phyloP scores from a whole-genome alignment of 805 yeast species.

The Cyberlindnera saturnus region DNA sequence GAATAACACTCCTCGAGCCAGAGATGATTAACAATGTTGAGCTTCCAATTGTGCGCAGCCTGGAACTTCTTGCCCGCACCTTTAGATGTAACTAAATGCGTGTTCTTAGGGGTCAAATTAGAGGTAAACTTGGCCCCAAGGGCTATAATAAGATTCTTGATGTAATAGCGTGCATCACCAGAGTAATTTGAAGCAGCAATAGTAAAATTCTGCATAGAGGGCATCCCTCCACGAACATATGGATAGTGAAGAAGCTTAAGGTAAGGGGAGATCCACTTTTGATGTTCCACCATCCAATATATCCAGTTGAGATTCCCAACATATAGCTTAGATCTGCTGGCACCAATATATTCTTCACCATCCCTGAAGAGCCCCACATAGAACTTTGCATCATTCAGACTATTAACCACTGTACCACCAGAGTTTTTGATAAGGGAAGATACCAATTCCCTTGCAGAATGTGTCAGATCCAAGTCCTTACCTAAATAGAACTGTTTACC shows the following conservation, averaged over 20 bases:
- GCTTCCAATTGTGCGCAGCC: conserved; percentile 65
- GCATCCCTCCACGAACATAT: conserved; percentile 39
- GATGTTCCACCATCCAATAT: conserved; percentile 53
- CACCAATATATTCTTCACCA: conserved; percentile 48
- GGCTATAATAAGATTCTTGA: conserved; percentile 54
- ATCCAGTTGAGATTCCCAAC: conserved; percentile 77
- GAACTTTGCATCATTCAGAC: conserved; percentile 31
- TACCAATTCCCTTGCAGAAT: conserved; percentile 34
- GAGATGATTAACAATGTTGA: conserved; percentile 65
- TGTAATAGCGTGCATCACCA: conserved; percentile 76
- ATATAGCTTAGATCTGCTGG: conserved; percentile 33
- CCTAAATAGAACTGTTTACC: conserved; percentile 46
- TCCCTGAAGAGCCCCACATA: conserved; percentile 59
- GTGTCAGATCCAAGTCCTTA: conserved; percentile 50
- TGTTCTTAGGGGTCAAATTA: conserved; percentile 53
- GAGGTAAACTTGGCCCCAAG: conserved; percentile 78
- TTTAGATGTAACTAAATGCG: conserved; percentile 65
- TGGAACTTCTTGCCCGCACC: conserved; percentile 68
- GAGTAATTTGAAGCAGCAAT: conserved; percentile 75
- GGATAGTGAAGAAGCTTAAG: conserved; percentile 67
- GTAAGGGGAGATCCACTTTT: conserved; percentile 50
- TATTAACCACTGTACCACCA: conserved; percentile 46
- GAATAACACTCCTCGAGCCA: conserved; percentile 85
- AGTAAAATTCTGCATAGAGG: conserved; percentile 45
- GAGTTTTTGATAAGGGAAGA: conserved; percentile 37